Evolutionary conservation across 1,284 basidiomycete genomes (phyloP).

Genomic region (Boletus sp.): DNA sequence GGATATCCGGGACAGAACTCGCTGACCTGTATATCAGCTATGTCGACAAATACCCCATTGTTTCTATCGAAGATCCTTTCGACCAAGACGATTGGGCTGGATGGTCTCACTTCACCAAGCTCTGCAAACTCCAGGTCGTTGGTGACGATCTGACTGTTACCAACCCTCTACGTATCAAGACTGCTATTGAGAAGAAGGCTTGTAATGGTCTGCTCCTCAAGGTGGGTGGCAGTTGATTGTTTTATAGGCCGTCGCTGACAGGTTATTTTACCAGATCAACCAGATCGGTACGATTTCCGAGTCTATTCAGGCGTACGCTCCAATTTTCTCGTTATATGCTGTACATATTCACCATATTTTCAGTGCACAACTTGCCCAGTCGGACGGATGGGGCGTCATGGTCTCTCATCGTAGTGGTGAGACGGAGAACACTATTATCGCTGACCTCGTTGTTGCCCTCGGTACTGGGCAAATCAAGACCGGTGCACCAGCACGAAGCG

Average conservation of each 20-base stretch:
- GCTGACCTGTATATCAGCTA: constrained; percentile 91
- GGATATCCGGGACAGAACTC: constrained; percentile 92
- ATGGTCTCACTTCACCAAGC: constrained; percentile 90
- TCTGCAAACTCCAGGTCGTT: constrained; percentile 87
- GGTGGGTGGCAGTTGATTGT: constrained; percentile 45
- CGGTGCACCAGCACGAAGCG: constrained; percentile 91
- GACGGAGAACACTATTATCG: constrained; percentile 96
- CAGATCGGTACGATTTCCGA: constrained; percentile 99
- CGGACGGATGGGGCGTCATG: constrained; percentile 99
- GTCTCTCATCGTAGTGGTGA: constrained; percentile 99
- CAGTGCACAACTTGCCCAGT: constrained; percentile 95
- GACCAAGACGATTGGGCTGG: constrained; percentile 99
- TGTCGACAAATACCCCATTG: constrained; percentile 92
- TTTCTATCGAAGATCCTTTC: constrained; percentile 99
- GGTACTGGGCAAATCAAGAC: constrained; percentile 98
- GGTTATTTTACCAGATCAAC: constrained; percentile 64
- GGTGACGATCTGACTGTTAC: constrained; percentile 99
- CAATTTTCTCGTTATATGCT: constrained; percentile 2
- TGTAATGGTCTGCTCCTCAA: constrained; percentile 99
- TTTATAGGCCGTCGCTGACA: neutral
- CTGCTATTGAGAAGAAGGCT: constrained; percentile 99
- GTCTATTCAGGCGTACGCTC: constrained; percentile 89
- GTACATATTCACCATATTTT: constrained; percentile 12
- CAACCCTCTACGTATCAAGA: constrained; percentile 98
- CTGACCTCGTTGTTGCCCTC: constrained; percentile 95